Evolutionary conservation across 169 alveolate species (phyloP), one percentile per base, ranked within the genome.

Genomic region (Besnoitia besnoiti): DNA sequence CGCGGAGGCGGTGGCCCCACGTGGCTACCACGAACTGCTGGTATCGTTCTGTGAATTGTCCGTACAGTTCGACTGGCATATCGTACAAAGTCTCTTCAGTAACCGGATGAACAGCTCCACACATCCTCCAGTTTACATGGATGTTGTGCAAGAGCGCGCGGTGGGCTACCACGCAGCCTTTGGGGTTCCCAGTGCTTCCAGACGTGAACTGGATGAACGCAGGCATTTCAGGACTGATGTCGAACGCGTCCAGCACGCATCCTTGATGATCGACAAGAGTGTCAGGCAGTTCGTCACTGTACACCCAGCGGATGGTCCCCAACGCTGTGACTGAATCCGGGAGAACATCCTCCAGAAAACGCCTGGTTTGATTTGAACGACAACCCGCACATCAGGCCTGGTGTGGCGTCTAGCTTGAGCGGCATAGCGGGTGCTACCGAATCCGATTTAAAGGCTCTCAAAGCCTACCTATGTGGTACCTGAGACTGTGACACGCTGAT

Each of bases 121-220:
- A 40, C 49, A 44, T 77, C 37, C 40, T n/a, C 87, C 87, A 89
- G 85, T 67, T 67, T 4, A 47, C 33, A 35, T 91, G 95, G 75
- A 91, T 44, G 84, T 93, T 92, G 89, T 90, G 93, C 49, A 94
- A 93, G 5, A 94, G 93, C 62, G 89, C 85, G 16, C 92, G 92
- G 75, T 94, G 94, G 0, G 96, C 80, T 14, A 94, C 93, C 91
- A 93, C 79, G 39, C 93, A 95, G 49, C 95, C 95, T 37, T 94
- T 94, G 59, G 96, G 96, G n/a, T 80, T 50, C 10, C 95, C 91
- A 21, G 96, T 94, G 40, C 95, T 93, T 1, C 96, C 96, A 12
- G 96, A 94, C 39, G 96, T 87, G 61, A 94, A 93, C 91, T 94
- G 96, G 49, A 94, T 84, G 76, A 94, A 93, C 39, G 92, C 96